Evolutionary conservation across 2,329 filamentous ascomycete species (phyloP), one percentile per base, ranked within the genome.

Genomic region (Zymoseptoria pseudotritici): DNA sequence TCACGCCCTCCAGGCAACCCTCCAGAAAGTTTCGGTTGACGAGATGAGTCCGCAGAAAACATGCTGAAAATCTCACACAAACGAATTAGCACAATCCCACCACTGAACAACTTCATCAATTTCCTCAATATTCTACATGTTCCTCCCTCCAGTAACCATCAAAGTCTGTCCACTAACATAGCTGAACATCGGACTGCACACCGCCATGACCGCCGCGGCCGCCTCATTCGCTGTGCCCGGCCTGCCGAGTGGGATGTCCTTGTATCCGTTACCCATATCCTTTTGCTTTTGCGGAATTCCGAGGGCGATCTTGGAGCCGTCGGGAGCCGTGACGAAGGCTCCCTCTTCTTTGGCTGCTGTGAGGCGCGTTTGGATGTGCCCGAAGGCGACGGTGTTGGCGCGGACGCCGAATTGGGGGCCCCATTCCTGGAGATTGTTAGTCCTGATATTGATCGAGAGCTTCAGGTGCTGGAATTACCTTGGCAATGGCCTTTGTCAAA

Each of bases 81-180:
- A 22, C 21, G 4, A 22, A 22, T 22, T 4, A 22, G 21, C 21
- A 22, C 21, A 22, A 4, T 22, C 2, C 21, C 4, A 4, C 21
- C 21, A 22, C 21, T 2, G 21, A 22, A 22, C 21, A 22, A 22
- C 21, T 22, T 36, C 31, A 36, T 36, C 13, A 3, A 3, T 4
- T 8, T 4, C 4, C 36, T 42, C 36, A 17, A 42, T 2, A 42
- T 42, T 5, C 72, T 81, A 86, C 73, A 84, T 85, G 69, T 82
- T 82, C 65, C 83, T 79, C 2, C 91, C 90, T 13, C 90, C 91
- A 4, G 90, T 94, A 56, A 94, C 90, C 78, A 86, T 89, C 66
- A 96, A 88, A 0, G 90, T 93, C 82, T 96, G 90, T 0, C 91
- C 91, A 63, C 83, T 87, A 3, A 96, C 90, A 77, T 96, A 96